Base-by-base conservation (phyloP, 331 rosid genomes). In the Pyrus hybrid region DNA sequence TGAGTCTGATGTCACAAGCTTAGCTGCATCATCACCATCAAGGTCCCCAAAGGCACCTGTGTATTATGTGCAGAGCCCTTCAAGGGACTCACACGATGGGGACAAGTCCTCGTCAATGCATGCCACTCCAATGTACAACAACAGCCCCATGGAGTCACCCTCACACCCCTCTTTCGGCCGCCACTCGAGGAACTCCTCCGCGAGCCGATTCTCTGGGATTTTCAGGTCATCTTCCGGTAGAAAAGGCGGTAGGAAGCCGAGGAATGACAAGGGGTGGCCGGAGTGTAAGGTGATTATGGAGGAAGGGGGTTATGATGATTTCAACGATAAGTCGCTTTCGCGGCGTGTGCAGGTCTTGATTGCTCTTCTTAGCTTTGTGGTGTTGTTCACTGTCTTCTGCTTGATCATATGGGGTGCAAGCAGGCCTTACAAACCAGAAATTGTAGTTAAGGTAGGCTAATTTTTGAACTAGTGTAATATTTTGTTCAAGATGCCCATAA, bases 381-480 rank as follows among this genome's bases (percentile, higher is more conserved):
- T 91, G 41, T 60, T 92, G 57, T 95, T 95, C 67, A 71, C 92
- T 28, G 82, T 88, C 20, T 90, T 95, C 76, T 95, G 99, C 85
- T 86, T 92, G 75, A 95, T 92, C 77, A 90, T 95, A 8, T 95
- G 99, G 99, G 97, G 93, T 6, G 97, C 99, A 63, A 92, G 97
- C 76, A 86, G 88, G 71, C 93, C 97, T 80, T 95, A 73, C 85
- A 92, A 90, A 53, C 82, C 97, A 0, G 80, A 87, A 80, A 63
- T 92, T 80, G 51, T 83, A 26, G 88, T 88, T 80, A 90, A 83
- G 91, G 99, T 94, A 86, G 29, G 73, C 35, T 28, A 26, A 37
- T 37, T 37, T 37, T 37, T 37, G 43, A 37, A 37, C 43, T 9
- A 37, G 43, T 37, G 43, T 9, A 37, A 37, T 37, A 37, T 37